Base-by-base conservation (phyloP, 2,329 filamentous ascomycete species). In the Penicillium italicum region DNA sequence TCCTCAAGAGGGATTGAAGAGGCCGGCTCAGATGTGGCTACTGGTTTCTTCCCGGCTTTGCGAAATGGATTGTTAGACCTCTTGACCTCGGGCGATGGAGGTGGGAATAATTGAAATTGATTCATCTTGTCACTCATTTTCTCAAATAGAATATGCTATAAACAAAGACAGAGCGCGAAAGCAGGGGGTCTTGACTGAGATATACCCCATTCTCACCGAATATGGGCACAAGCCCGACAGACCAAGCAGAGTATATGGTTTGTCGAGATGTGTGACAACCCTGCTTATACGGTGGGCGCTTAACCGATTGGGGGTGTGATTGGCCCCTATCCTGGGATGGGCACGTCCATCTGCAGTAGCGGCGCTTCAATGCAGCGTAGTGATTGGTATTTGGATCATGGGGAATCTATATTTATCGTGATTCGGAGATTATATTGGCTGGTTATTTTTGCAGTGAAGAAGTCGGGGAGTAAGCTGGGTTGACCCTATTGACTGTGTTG, bases 41-140 rank as follows among this genome's bases (percentile, higher is more conserved):
- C 56, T 20, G 61, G 61, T 36, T 65, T 70, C 51, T 61, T 67
- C 24, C 62, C 57, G 4, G 57, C 62, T 53, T 62, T 69, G 36
- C 68, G 68, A 56, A 74, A 73, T 1, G 72, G 69, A 47, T 75
- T 73, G 52, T 68, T 72, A 22, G 62, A 59, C 22, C 52, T 62
- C 53, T 67, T 65, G 43, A 58, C 56, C 58, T 68, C 66, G 11
- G 67, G 63, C 11, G 72, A 66, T 47, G 69, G 66, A n/a, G 71
- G 61, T 18, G 74, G 74, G 41, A 76, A 76, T 45, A 76, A 65
- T 52, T 75, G 74, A 46, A 76, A 76, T 53, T 74, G 71, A 52
- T 61, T 71, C 66, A 72, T 73, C 11, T 52, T 63, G 57, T 34
- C 31, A 33, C 24, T 37, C n/a, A 40, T 20, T 14, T 50, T 33